Percentiles rank a stretch among this genome's conserved stretches.
Conservation (phyloP, 805 yeast genomes). For the Teunomyces stri region DNA sequence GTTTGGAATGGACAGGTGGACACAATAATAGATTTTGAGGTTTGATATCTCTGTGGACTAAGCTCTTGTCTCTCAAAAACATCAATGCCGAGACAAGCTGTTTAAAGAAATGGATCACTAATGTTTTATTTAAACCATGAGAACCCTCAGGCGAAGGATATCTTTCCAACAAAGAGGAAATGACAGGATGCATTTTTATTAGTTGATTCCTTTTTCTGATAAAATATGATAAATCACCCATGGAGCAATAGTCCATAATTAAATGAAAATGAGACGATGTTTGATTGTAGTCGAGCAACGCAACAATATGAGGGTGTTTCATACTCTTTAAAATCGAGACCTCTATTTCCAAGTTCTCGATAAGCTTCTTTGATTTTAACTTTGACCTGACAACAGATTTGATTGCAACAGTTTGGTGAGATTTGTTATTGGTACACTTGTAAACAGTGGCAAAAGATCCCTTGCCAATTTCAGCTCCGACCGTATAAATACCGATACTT, state of each 20-base stretch:
- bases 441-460: constrained; percentile 96
- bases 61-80: constrained; percentile 76
- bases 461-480: constrained; percentile 87
- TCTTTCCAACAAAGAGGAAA: constrained; percentile 69
- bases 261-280: constrained; percentile 78
- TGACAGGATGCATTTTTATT: constrained; percentile 70
- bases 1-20: constrained; percentile 71
- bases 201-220: constrained; percentile 75
- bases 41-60: constrained; percentile 93
- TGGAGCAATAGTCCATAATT: constrained; percentile 93
- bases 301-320: constrained; percentile 92
- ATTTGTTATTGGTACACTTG: constrained; percentile 63
- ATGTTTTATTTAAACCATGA: constrained; percentile 74
- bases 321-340: constrained; percentile 83
- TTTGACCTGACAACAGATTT: constrained; percentile 83
- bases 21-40: constrained; percentile 85
- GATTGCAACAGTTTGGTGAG: constrained; percentile 72
- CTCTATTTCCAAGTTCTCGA: constrained; percentile 91
- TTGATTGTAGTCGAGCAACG: constrained; percentile 76
- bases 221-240: constrained; percentile 90
- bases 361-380: constrained; percentile 77
- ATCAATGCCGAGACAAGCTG: constrained; percentile 83
- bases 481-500: constrained; percentile 47
- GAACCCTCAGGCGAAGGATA: constrained; percentile 80
- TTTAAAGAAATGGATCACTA: constrained; percentile 80